Conservation (phyloP, 2,329 filamentous ascomycete species). For the Boeremia exigua region DNA sequence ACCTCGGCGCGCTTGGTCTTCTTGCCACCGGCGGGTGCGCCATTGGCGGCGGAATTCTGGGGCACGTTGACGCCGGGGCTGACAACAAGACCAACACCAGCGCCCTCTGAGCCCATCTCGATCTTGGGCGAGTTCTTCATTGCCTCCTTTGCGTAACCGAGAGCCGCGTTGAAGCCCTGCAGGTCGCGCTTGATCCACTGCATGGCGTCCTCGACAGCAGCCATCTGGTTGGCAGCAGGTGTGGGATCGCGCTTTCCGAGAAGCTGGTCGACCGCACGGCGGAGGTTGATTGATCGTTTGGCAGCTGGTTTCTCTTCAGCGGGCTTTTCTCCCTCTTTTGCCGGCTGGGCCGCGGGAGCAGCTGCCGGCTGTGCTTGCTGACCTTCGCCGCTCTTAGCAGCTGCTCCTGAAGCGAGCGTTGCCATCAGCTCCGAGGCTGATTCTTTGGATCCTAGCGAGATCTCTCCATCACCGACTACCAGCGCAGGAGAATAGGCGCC, state of each 20-base stretch:
- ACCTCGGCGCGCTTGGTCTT: constrained; percentile 39
- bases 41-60: constrained; percentile 46
- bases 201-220: constrained; percentile 43
- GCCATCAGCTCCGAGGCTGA: constrained; percentile 53
- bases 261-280: constrained; percentile 35
- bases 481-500: constrained; percentile 59
- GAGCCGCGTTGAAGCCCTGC: constrained; percentile 56
- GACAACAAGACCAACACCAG: constrained; percentile 50
- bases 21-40: constrained; percentile 21
- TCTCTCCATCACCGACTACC: constrained; percentile 62
- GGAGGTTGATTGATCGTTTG: constrained; percentile 33
- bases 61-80: constrained; percentile 49
- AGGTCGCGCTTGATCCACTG: constrained; percentile 56
- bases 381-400: constrained; percentile 25
- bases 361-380: constrained; percentile 21
- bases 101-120: constrained; percentile 56
- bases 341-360: constrained; percentile 11
- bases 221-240: constrained; percentile 31
- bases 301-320: constrained; percentile 36
- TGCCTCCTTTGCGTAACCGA: constrained; percentile 56
- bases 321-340: constrained; percentile 29
- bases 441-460: constrained; percentile 54
- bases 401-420: constrained; percentile 53
- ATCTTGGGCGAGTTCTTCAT: constrained; percentile 56
- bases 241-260: constrained; percentile 36